phyloP scores from a whole-genome alignment of 345 rosid genomes.

The Sisymbrium altissimum region DNA sequence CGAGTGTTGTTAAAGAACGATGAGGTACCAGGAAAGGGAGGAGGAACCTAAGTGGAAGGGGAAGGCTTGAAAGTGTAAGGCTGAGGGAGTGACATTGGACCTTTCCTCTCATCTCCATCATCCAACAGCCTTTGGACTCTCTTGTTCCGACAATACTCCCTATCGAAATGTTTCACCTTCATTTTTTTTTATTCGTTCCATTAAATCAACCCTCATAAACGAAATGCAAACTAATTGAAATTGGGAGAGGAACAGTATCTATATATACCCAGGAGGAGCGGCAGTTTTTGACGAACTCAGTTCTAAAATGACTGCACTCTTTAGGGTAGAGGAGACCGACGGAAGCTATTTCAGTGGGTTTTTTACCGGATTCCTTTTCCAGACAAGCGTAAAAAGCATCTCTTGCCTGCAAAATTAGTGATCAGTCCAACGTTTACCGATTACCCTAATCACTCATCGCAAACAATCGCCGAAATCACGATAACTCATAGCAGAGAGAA shows the following conservation, averaged over 20 bases:
- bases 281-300: constrained; percentile 49
- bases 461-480: background rate
- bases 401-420: constrained; percentile 48
- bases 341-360: constrained; percentile 65
- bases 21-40: background rate
- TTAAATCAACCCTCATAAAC: background rate
- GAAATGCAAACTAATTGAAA: background rate
- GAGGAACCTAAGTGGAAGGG: constrained; percentile 25
- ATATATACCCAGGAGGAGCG: constrained; percentile 85
- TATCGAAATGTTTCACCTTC: constrained; percentile 90
- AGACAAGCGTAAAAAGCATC: constrained; percentile 74
- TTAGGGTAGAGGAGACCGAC: constrained; percentile 74
- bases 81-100: constrained; percentile 78
- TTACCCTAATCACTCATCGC: background rate
- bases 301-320: constrained; percentile 59
- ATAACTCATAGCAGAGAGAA: background rate
- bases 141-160: constrained; percentile 68
- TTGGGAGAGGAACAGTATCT: background rate
- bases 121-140: constrained; percentile 65
- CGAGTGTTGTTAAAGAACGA: background rate
- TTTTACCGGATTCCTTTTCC: constrained; percentile 66
- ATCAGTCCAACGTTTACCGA: background rate
- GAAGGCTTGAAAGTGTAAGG: constrained; percentile 72
- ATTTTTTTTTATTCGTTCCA: background rate
- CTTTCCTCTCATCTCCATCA: constrained; percentile 62